These are phyloP conservation scores for Zarea fungicola DNA, from an alignment of 2,329 filamentous ascomycete species.

Conservation along the genomic window DNA sequence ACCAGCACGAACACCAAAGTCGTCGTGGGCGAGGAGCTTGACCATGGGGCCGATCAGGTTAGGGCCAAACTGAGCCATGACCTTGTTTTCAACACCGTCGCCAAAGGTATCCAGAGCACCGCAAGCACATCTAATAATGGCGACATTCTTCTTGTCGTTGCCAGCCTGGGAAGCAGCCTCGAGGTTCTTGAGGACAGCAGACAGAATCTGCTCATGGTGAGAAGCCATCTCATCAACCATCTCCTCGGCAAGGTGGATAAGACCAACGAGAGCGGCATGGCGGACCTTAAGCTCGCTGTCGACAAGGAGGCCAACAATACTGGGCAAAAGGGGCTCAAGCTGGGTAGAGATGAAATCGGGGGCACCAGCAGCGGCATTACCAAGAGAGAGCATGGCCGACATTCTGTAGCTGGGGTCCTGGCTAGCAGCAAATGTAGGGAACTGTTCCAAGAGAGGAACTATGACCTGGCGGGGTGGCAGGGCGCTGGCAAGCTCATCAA, in stretches of 20 bases:
- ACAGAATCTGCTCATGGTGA: slow-evolving; percentile 80
- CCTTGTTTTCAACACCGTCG: slow-evolving; percentile 71
- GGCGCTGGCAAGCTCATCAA: slow-evolving; percentile 83
- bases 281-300: slow-evolving; percentile 82
- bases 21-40: slow-evolving; percentile 74
- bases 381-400: slow-evolving; percentile 85
- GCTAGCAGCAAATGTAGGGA: slow-evolving; percentile 74
- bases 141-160: slow-evolving; percentile 68
- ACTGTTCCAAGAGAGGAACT: slow-evolving; percentile 81
- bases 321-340: slow-evolving; percentile 76
- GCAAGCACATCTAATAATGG: slow-evolving; percentile 85
- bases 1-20: slow-evolving; percentile 84
- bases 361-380: slow-evolving; percentile 92
- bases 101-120: slow-evolving; percentile 88
- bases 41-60: slow-evolving; percentile 83
- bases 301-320: slow-evolving; percentile 75
- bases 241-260: slow-evolving; percentile 88
- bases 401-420: slow-evolving; percentile 74
- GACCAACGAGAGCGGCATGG: slow-evolving; percentile 78
- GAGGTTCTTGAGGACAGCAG: slow-evolving; percentile 80
- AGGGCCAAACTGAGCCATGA: slow-evolving; percentile 75
- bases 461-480: slow-evolving; percentile 91
- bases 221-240: slow-evolving; percentile 83
- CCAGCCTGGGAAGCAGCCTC: slow-evolving; percentile 69
- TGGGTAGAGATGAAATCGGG: slow-evolving; percentile 97